Evolutionary conservation across 2,329 filamentous ascomycete genomes (phyloP), one percentile per base, ranked within the genome.

Genomic region (Clarireedia homoeocarpa): DNA sequence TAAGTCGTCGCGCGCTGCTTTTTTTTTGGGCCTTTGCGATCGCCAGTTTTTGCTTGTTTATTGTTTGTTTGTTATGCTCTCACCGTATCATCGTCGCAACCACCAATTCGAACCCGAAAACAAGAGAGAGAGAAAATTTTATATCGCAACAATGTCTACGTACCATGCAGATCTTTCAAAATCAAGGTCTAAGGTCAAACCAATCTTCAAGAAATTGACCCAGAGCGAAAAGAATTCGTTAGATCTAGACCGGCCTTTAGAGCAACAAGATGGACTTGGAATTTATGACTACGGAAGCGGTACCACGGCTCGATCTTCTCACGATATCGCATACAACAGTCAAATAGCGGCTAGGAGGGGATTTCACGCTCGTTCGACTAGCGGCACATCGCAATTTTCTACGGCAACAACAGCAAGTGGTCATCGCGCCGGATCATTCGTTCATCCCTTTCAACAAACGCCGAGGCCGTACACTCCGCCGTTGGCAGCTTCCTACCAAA

Each of bases 371-470:
- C 77, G 83, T 23, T 83, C 81, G 2, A 77, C 80, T 54, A 83
- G 80, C 65, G 80, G 78, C 56, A 75, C 76, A 51, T 69, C 67
- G 24, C 79, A 83, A 65, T 71, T 74, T 60, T 83, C 81, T 9
- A 74, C 80, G 53, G 75, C 78, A 6, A 82, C 80, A 26, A 76
- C 75, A 50, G 77, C 73, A 59, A 83, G 80, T 63, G 75, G 70
- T 44, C 70, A 67, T 53, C 63, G 68, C 23, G 57, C 66, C 27
- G 69, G 64, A 50, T 67, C 74, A 34, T 85, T 85, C 65, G 75
- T 84, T 20, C 83, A 85, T 65, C 82, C 83, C 26, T 85, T 84
- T 62, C 81, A 84, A 66, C 83, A 85, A 70, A 83, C 75, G 7
- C 83, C 83, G 34, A 76, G 80, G 42, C 80, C 80, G 1, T 78